Conservation (phyloP, 2,329 filamentous ascomycete species). For the Talaromyces funiculosus region DNA sequence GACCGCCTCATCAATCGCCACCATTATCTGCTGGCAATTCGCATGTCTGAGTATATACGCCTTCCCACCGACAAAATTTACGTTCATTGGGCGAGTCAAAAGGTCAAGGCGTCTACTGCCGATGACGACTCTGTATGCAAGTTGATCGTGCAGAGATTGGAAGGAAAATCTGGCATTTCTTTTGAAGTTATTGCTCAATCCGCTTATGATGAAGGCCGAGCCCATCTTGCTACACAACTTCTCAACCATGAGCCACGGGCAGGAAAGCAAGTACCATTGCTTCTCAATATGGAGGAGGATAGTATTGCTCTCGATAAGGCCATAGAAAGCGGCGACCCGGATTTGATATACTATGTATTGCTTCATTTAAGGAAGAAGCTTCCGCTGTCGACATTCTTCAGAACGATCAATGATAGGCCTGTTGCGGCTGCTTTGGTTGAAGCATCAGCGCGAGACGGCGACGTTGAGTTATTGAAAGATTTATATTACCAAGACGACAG, state of each 20-base stretch:
- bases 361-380: conserved; percentile 84
- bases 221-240: conserved; percentile 80
- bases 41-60: conserved; percentile 79
- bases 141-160: conserved; percentile 77
- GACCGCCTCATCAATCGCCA: conserved; percentile 79
- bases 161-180: conserved; percentile 85
- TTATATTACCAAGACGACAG: conserved; percentile 97
- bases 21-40: conserved; percentile 84
- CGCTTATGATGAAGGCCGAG: conserved; percentile 88
- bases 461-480: conserved; percentile 80
- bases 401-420: conserved; percentile 77
- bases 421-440: conserved; percentile 87
- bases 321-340: conserved; percentile 89
- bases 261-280: conserved; percentile 89
- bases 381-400: conserved; percentile 85
- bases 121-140: conserved; percentile 84
- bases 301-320: conserved; percentile 93
- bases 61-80: conserved; percentile 86
- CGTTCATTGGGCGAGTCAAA: conserved; percentile 93
- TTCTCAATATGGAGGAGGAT: conserved; percentile 93
- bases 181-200: conserved; percentile 91
- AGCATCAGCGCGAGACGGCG: conserved; percentile 71
- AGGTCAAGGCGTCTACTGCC: conserved; percentile 76
- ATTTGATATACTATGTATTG: conserved; percentile 84
- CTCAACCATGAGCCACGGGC: conserved; percentile 91